Conservation (phyloP, 2,329 filamentous ascomycete genomes). For the Bertia moriformis region DNA sequence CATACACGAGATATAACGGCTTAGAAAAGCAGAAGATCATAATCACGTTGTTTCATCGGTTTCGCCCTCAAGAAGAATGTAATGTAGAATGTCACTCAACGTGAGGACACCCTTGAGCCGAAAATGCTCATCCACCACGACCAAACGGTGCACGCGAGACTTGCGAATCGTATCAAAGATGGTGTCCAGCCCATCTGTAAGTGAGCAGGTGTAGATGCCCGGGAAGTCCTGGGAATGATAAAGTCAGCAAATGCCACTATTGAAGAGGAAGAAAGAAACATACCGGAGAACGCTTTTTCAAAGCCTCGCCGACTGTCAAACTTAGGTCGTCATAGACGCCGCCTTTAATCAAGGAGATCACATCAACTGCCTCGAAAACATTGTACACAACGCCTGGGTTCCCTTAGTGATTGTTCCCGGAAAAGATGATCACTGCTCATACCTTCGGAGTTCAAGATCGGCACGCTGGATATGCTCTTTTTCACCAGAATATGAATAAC, state of each 20-base stretch:
- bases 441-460: slow-evolving; percentile 45
- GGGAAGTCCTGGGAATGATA: slow-evolving; percentile 35
- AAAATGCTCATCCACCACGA: slow-evolving; percentile 50
- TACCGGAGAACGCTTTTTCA: slow-evolving; percentile 42
- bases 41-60: background rate
- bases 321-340: slow-evolving; percentile 54
- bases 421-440: slow-evolving; percentile 13
- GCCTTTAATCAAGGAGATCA: slow-evolving; percentile 54
- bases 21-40: too few relatives aligned
- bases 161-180: slow-evolving; percentile 59
- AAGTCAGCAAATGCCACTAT: background rate
- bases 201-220: slow-evolving; percentile 55
- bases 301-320: slow-evolving; percentile 48
- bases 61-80: slow-evolving; percentile 43
- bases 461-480: slow-evolving; percentile 53
- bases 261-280: background rate
- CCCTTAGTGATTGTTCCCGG: background rate
- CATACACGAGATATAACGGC: too few relatives aligned
- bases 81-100: slow-evolving; percentile 54
- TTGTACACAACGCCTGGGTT: slow-evolving; percentile 32
- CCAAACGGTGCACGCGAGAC: slow-evolving; percentile 50
- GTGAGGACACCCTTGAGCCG: slow-evolving; percentile 51
- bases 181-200: slow-evolving; percentile 52
- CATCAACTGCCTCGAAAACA: slow-evolving; percentile 57
- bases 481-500: slow-evolving; percentile 56